Evolutionary conservation across 805 yeast species (phyloP), one percentile per base, ranked within the genome.

Genomic region (Saturnispora kantuleensis): DNA sequence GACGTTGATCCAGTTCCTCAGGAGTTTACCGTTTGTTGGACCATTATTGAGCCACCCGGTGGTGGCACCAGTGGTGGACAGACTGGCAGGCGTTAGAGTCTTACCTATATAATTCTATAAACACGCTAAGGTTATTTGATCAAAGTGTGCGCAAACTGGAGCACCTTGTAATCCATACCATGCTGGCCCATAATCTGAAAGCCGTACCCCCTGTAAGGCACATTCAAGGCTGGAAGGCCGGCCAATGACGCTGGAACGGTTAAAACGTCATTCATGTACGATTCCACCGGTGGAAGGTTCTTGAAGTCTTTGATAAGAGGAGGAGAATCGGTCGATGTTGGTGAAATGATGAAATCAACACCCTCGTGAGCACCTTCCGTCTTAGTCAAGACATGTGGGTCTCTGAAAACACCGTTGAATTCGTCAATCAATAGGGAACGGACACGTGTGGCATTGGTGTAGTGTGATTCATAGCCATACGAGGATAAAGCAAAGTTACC

Each of bases 231-330:
- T 1, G 99, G 99, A 2, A 90, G 60, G 0, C 97, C 97, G 0
- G 95, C 94, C 47, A 94, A 63, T 1, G 95, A 88, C 35, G 93
- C 84, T 0, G 98, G 97, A 4, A 88, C 83, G 0, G 96, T 86
- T 46, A 88, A 70, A 0, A 84, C 77, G 61, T 93, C 99, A 59
- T 87, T 84, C 43, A 81, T 68, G 54, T 84, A 88, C 13, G 81
- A 73, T 38, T 76, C 76, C 4, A 82, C 68, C 3, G 82, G 73
- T 17, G 46, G 45, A 7, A 48, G 31, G 3, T 46, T 47, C 7
- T 39, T n/a, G 34, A 46, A 56, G 2, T 56, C 56, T 2, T 54
- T 45, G 2, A 53, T 39, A 9, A 50, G 6, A 67, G 68, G 28
- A 76, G 84, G 12, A 90, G 81, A 12, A 29, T 36, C 32, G 68